Evolutionary conservation across 176 grass and related monocot genomes (phyloP).

Genomic region (Coix lacrymajobi): DNA sequence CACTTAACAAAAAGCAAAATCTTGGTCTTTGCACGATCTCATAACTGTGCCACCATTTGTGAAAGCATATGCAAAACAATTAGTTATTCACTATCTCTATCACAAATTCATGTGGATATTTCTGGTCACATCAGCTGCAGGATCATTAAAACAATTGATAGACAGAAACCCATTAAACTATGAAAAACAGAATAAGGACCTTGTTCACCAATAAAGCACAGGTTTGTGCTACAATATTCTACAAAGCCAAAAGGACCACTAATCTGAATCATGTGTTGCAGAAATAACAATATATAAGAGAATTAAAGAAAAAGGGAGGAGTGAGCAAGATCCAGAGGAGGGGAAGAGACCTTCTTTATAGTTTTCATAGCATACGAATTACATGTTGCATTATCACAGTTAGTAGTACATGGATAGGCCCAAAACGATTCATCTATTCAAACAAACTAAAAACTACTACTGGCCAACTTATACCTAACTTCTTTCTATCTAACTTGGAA

Average conservation of each 20-base stretch:
- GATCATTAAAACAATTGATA: neutral
- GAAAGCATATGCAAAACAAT: neutral
- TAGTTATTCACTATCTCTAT: neutral
- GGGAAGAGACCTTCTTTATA: neutral
- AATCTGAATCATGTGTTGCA: neutral
- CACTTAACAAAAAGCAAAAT: slow-evolving; percentile 6
- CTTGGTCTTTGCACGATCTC: neutral
- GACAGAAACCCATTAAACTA: neutral
- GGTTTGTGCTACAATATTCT: neutral
- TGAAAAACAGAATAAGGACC: neutral
- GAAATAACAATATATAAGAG: neutral
- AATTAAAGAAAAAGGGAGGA: neutral
- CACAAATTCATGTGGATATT: neutral
- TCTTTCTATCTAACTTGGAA: neutral
- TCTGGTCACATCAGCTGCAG: neutral
- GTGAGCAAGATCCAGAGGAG: neutral
- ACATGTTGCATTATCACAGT: neutral
- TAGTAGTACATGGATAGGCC: neutral
- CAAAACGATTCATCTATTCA: neutral
- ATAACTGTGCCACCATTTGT: neutral
- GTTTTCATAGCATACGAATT: neutral
- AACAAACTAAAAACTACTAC: neutral
- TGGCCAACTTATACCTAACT: neutral
- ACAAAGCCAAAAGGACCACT: neutral
- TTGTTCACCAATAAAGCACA: neutral